Evolutionary conservation across 805 yeast genomes (phyloP), one percentile per base, ranked within the genome.

Genomic region (Tetrapisispora taiwanensis): DNA sequence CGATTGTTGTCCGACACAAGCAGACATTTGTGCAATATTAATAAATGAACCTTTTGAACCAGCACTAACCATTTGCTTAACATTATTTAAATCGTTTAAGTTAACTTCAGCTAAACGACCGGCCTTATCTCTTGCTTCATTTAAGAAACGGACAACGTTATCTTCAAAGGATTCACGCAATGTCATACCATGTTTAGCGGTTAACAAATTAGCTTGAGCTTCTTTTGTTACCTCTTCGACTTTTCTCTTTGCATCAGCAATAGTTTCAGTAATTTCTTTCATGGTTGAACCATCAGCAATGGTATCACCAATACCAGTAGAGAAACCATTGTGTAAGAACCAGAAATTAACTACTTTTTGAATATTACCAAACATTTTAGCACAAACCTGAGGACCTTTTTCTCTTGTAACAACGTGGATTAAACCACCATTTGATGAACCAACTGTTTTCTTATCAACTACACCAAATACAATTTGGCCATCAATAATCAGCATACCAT

Each of bases 171-270:
- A 88, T 67, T 92, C 98, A 70, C 99, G 83, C 54, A 92, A 74
- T 2, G 99, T 92, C 99, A 92, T 92, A 83, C 99, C 99, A 27
- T 97, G 97, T 63, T 92, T 97, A 27, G 97, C 95, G 35, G 87
- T 86, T 53, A 92, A 72, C 48, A 74, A 72, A 60, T 92, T 90
- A 37, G 76, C 81, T 63, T 92, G 97, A 2, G 97, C 98, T 60
- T 87, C 95, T 54, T 76, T 68, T 48, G 92, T 90, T 44, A 90
- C 90, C 56, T 84, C 92, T 62, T 90, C 97, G 33, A 92, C 99
- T 70, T 90, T 87, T 38, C 75, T 77, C 66, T 94, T 94, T 14
- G 98, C 98, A 48, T 81, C 86, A 42, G 86, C 81, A 65, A 92
- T 92, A 3, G 97, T 90, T 46, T 83, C 81, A 1, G 97, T 92